Conservation (phyloP, 2,329 filamentous ascomycete species). For the Magnaporthiopsis incrustans region DNA sequence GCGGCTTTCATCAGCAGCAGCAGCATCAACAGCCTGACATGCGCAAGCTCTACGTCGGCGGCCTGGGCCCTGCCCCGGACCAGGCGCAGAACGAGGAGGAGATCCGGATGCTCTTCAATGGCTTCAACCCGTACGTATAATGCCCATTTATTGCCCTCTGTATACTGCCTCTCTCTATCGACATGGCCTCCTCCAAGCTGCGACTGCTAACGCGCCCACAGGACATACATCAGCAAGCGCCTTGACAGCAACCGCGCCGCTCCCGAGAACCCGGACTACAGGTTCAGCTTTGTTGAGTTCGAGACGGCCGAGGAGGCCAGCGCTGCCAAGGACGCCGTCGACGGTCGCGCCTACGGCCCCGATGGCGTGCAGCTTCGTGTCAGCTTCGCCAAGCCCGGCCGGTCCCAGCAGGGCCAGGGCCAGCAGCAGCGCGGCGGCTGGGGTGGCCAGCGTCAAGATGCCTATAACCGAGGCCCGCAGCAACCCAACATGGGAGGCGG, state of each 20-base stretch:
- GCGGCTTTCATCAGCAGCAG: slow-evolving; percentile 1
- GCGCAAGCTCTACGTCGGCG: slow-evolving; percentile 41
- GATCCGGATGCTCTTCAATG: slow-evolving; percentile 36
- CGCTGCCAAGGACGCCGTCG: slow-evolving; percentile 36
- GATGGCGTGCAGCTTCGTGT: slow-evolving; percentile 2
- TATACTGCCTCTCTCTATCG: background rate
- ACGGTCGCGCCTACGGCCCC: slow-evolving; percentile 18
- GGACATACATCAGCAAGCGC: slow-evolving; percentile 33
- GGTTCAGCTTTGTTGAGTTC: slow-evolving; percentile 62
- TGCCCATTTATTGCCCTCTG: background rate
- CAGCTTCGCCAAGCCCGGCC: slow-evolving; percentile 4
- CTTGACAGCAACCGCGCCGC: slow-evolving; percentile 42
- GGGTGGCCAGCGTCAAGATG: background rate
- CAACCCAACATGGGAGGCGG: background rate
- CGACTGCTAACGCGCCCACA: background rate
- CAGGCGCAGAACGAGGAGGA: slow-evolving; percentile 38
- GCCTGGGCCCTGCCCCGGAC: slow-evolving; percentile 39
- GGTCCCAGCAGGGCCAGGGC: slow-evolving; percentile 1
- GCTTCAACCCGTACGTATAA: slow-evolving; percentile 32
- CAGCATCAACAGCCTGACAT: slow-evolving; percentile 2
- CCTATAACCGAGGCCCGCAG: background rate
- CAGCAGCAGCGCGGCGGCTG: slow-evolving; percentile 2
- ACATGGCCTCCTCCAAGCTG: background rate
- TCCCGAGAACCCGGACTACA: slow-evolving; percentile 36
- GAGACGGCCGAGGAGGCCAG: slow-evolving; percentile 44